These are phyloP conservation scores for Botryotinia globosa DNA, from an alignment of 2,329 filamentous ascomycete genomes.

Conservation along the genomic window DNA sequence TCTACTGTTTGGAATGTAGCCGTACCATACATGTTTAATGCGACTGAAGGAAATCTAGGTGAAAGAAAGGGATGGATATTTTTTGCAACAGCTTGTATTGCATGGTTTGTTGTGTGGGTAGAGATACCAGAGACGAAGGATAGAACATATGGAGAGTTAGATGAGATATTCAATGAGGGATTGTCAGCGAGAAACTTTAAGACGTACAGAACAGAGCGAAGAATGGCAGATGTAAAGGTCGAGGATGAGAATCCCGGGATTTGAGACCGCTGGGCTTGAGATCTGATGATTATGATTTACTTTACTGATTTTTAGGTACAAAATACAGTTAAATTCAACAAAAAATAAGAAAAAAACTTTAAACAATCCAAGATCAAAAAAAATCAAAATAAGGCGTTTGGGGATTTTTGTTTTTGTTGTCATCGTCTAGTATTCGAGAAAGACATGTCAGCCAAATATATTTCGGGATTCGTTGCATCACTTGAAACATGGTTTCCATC, in stretches of 20 bases:
- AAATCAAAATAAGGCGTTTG: background rate
- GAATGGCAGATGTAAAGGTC: background rate
- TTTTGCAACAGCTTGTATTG: background rate
- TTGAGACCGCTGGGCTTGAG: background rate
- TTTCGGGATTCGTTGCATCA: background rate
- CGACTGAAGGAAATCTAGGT: background rate
- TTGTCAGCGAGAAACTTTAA: background rate
- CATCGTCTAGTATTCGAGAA: background rate
- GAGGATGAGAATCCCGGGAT: background rate
- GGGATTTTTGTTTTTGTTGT: background rate
- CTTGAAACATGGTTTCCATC: background rate
- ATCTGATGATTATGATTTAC: background rate
- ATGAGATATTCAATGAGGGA: background rate
- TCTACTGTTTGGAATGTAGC: background rate
- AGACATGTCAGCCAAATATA: background rate
- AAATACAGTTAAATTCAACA: background rate
- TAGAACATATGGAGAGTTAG: slow-evolving; percentile 6
- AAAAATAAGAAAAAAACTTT: background rate
- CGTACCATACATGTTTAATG: slow-evolving; percentile 14
- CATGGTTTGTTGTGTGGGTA: background rate
- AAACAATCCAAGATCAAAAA: background rate
- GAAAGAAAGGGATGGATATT: slow-evolving; percentile 9
- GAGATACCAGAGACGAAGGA: slow-evolving; percentile 9
- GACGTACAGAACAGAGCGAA: background rate
- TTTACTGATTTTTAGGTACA: background rate